Evolutionary conservation across 371 early-diverging fungal species (phyloP).

Genomic region (Coemansia sp.): DNA sequence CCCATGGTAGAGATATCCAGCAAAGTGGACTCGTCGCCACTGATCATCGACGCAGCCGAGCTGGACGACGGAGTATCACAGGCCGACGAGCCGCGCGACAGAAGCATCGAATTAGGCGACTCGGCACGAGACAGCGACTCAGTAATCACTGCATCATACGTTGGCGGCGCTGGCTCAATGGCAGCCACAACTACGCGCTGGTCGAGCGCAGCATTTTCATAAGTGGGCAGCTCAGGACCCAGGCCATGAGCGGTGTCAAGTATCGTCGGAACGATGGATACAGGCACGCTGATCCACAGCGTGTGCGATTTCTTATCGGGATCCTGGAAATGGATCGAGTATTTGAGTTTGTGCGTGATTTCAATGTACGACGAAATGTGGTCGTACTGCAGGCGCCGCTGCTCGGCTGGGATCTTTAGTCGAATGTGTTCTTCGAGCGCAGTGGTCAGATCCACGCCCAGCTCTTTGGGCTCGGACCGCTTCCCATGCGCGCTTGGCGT

Average conservation of each 20-base stretch:
- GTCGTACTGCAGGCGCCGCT: slow-evolving; percentile 43
- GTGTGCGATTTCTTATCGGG: slow-evolving; percentile 33
- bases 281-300: slow-evolving; percentile 48
- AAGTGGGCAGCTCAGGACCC: slow-evolving; percentile 41
- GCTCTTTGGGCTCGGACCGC: neutral
- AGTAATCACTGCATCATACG: slow-evolving; percentile 34
- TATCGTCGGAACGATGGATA: slow-evolving; percentile 44
- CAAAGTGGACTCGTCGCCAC: slow-evolving; percentile 6
- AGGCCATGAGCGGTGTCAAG: slow-evolving; percentile 12
- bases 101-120: neutral
- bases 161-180: slow-evolving; percentile 29
- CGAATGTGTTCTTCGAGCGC: slow-evolving; percentile 28
- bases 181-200: slow-evolving; percentile 21
- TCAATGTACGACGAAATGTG: slow-evolving; percentile 46
- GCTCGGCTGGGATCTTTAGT: slow-evolving; percentile 31
- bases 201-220: slow-evolving; percentile 40
- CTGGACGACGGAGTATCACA: slow-evolving; percentile 1
- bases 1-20: slow-evolving; percentile 8
- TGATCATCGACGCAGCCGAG: slow-evolving; percentile 12
- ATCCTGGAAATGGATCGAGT: slow-evolving; percentile 43
- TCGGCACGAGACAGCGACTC: slow-evolving; percentile 11
- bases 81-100: neutral
- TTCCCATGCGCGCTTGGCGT: neutral
- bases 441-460: slow-evolving; percentile 34
- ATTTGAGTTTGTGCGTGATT: slow-evolving; percentile 48